Conservation (phyloP, 306 rosid genomes). For the Adenanthera pavonina region DNA sequence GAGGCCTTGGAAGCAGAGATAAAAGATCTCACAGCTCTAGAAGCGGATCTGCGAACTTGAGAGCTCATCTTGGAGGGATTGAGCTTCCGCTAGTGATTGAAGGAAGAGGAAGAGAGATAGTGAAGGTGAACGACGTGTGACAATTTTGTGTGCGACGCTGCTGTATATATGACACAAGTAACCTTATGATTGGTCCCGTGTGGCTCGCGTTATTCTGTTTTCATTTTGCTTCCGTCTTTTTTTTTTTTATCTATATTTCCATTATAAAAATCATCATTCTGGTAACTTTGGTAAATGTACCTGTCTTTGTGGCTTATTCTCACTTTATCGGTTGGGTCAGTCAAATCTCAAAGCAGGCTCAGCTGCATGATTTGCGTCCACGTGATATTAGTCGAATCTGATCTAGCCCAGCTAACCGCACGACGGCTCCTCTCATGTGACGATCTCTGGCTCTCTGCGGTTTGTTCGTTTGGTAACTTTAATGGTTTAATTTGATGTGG, state of each 20-base stretch:
- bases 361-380: background rate
- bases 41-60: constrained; percentile 70
- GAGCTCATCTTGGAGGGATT: constrained; percentile 57
- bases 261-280: background rate
- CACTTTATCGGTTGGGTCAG: background rate
- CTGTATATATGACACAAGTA: background rate
- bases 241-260: background rate
- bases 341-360: background rate
- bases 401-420: background rate
- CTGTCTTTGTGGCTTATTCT: background rate
- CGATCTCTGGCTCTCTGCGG: background rate
- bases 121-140: background rate
- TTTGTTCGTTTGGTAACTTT: background rate
- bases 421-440: background rate
- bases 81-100: background rate
- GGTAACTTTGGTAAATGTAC: background rate
- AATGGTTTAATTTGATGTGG: background rate
- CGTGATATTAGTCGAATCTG: background rate
- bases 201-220: constrained; percentile 9
- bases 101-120: background rate
- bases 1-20: constrained; percentile 68
- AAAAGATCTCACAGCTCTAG: constrained; percentile 77
- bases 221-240: background rate
- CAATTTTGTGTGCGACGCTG: background rate
- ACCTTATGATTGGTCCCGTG: constrained; percentile 7